Base-by-base conservation (phyloP, 257 asterid genomes). In the Solanum bulbocastanum region DNA sequence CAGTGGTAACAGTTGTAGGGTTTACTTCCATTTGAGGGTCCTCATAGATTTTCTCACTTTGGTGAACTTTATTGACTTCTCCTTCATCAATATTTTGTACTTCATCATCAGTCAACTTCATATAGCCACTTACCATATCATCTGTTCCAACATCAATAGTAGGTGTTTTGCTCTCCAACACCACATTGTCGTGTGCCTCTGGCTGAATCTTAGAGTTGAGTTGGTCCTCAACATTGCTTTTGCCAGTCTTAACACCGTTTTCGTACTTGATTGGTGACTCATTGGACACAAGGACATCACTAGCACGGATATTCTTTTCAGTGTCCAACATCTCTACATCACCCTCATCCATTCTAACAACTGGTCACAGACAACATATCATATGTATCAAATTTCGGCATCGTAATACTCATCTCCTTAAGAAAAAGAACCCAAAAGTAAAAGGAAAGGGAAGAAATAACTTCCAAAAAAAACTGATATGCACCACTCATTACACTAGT, bases 291-390 rank as follows among this genome's bases (percentile, higher is more conserved):
- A 94, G 84, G 65, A 68, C 78, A 33, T 56, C 73, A 66, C 65
- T 46, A 83, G 37, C 22, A 27, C 10, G 88, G 72, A 91, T 86
- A 71, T 86, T 87, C 87, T 87, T 87, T 73, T 87, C 89, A 22
- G 89, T 88, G 88, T 89, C 95, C 86, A 89, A 92, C 95, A 93
- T 93, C 89, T 90, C 93, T 56, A 91, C 88, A 73, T 92, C 93
- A 83, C 88, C 87, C 87, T 90, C 91, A 88, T 89, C 90, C 95
- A 91, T 91, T 86, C 66, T 36, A 87, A 85, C 27, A 89, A 86
- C 93, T 90, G 87, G 74, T 74, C 87, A 68, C 72, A 86, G 6
- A 44, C 14, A 84, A 52, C 49, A 87, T 13, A 66, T 25, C 39
- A 78, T 44, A 44, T 87, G 85, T 68, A 68, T 68, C 37, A 68